Evolutionary conservation across 331 rosid genomes (phyloP).

Genomic region (Arachis monticola): DNA sequence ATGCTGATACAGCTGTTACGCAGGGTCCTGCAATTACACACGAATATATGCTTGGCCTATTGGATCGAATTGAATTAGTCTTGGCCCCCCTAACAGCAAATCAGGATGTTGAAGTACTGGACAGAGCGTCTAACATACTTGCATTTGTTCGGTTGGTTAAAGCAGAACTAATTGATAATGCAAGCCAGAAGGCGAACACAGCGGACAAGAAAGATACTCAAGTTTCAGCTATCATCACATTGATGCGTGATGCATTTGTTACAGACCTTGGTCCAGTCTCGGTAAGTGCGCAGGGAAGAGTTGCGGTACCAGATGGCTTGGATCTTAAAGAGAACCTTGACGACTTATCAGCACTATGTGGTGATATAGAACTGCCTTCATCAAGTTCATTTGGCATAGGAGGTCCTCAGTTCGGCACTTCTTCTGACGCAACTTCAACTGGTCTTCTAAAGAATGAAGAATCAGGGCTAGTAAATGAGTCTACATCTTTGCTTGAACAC

Average conservation of each 20-base stretch:
- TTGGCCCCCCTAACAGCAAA: conserved; percentile 60
- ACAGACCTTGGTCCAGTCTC: conserved; percentile 85
- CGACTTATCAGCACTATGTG: conserved; percentile 64
- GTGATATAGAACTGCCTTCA: conserved; percentile 63
- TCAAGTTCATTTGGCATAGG: conserved; percentile 49
- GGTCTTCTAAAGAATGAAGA: conserved; percentile 54
- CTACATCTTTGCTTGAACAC: conserved; percentile 85
- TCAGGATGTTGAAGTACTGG: conserved; percentile 81
- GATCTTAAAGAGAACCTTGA: conserved; percentile 73
- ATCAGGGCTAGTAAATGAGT: conserved; percentile 58
- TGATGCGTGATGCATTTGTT: conserved; percentile 59
- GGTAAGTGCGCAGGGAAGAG: conserved; percentile 73
- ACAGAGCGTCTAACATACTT: conserved; percentile 73
- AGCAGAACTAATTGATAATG: conserved; percentile 45
- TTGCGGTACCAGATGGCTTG: conserved; percentile 80
- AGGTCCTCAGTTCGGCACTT: conserved; percentile 47
- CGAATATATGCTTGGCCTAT: conserved; percentile 56
- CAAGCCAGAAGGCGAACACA: conserved; percentile 45
- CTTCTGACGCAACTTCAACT: conserved; percentile 46
- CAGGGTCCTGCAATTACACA: conserved; percentile 43
- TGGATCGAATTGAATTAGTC: conserved; percentile 61
- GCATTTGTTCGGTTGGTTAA: conserved; percentile 66
- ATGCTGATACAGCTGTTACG: conserved; percentile 35
- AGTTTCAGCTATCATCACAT: conserved; percentile 50
- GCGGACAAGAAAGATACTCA: conserved; percentile 46